phyloP scores from a whole-genome alignment of 192 early-diverging fungal species.

The Backusella tuberculispora region DNA sequence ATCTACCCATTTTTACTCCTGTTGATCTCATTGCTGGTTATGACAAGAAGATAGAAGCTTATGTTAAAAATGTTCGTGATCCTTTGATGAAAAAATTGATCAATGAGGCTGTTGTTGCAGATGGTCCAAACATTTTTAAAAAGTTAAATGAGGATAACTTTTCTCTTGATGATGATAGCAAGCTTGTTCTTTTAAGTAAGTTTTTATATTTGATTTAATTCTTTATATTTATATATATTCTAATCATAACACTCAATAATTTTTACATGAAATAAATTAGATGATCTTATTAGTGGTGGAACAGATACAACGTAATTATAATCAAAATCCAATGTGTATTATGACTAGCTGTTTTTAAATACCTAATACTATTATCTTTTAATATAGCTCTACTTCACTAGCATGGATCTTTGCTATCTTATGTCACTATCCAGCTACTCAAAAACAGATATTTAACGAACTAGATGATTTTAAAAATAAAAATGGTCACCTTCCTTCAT shows the following conservation, averaged over 20 bases:
- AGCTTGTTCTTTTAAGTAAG: slow-evolving; percentile 1
- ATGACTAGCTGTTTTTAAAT: too few species aligned
- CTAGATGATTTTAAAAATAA: not conserved
- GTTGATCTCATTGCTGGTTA: not conserved
- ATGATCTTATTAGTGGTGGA: slow-evolving; percentile 15
- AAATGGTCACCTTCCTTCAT: not conserved
- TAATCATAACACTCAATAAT: not conserved
- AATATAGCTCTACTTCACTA: not conserved
- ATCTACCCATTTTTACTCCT: not conserved
- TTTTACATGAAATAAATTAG: not conserved
- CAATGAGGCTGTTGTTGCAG: not conserved
- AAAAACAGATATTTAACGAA: slow-evolving; percentile 13
- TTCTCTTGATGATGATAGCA: not conserved
- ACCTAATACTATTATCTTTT: not conserved
- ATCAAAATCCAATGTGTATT: not conserved
- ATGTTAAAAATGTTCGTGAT: not conserved
- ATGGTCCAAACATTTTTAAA: slow-evolving; percentile 2
- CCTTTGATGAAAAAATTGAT: not conserved
- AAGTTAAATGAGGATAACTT: not conserved
- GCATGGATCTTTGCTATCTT: slow-evolving; percentile 13
- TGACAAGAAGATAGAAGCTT: not conserved
- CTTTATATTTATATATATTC: not conserved
- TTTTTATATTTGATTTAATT: not conserved
- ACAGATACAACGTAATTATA: not conserved
- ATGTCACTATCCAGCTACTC: not conserved